These are phyloP conservation scores for Aspergillus brasiliensis DNA, from an alignment of 2,329 filamentous ascomycete genomes.

Conservation along the genomic window DNA sequence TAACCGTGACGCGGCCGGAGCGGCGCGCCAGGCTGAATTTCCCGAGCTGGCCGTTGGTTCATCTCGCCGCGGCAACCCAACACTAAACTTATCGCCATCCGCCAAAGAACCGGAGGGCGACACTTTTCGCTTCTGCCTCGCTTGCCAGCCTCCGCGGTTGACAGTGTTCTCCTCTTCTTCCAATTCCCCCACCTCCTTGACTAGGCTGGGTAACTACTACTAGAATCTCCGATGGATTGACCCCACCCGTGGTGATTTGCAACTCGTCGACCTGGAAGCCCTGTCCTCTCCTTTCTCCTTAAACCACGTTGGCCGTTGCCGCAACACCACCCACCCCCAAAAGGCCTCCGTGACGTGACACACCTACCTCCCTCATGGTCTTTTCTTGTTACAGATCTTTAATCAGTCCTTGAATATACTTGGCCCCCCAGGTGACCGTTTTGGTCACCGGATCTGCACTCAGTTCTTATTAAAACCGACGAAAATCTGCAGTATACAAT, in stretches of 20 bases:
- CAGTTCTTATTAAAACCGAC: background rate
- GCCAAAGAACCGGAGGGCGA: conserved; percentile 1
- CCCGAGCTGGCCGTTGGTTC: conserved; percentile 12
- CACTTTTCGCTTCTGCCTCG: conserved; percentile 8
- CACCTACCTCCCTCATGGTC: conserved; percentile 12
- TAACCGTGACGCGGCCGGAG: conserved; percentile 11
- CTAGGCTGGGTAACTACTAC: background rate
- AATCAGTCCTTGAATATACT: background rate
- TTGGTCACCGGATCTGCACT: background rate
- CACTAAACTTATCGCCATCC: conserved; percentile 9
- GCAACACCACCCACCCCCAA: background rate
- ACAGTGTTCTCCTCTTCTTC: background rate
- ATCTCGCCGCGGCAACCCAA: conserved; percentile 14
- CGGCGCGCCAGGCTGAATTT: conserved; percentile 19
- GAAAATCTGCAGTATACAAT: background rate
- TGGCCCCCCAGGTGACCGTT: background rate
- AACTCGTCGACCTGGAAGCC: conserved; percentile 8
- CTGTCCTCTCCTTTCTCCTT: conserved; percentile 9
- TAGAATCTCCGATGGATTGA: conserved; percentile 18
- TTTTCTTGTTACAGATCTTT: background rate
- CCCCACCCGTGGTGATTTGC: conserved; percentile 17
- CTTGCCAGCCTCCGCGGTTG: conserved; percentile 1
- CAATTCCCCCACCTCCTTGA: background rate
- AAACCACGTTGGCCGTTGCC: conserved; percentile 13
- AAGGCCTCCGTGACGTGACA: conserved; percentile 12